Evolutionary conservation across 2,329 filamentous ascomycete species (phyloP).

Genomic region (Fusarium piperis): DNA sequence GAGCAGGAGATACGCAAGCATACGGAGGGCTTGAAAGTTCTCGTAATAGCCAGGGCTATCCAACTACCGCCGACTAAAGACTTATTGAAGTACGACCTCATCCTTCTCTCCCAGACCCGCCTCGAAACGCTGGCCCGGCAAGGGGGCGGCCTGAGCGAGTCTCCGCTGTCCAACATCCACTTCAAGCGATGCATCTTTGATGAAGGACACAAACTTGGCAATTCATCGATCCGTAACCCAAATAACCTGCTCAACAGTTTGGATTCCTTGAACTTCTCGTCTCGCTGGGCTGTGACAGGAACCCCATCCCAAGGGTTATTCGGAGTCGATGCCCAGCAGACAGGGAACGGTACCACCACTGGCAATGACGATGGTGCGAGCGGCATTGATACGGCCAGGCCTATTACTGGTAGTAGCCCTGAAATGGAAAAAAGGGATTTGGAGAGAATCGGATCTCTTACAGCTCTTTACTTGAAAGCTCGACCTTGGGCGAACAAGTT

Average conservation of each 20-base stretch:
- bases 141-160: conserved; percentile 51
- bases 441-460: conserved; percentile 71
- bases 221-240: conserved; percentile 63
- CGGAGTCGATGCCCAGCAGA: conserved; percentile 60
- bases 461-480: conserved; percentile 77
- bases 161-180: conserved; percentile 75
- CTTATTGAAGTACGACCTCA: conserved; percentile 75
- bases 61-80: conserved; percentile 65
- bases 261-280: conserved; percentile 69
- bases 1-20: conserved; percentile 82
- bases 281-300: conserved; percentile 89
- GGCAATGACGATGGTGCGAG: background rate
- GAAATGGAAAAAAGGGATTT: conserved; percentile 71
- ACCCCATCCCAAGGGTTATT: conserved; percentile 88
- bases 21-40: conserved; percentile 70
- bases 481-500: conserved; percentile 79
- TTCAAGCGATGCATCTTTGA: conserved; percentile 93
- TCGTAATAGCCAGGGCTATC: conserved; percentile 67
- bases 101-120: conserved; percentile 78
- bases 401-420: conserved; percentile 7
- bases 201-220: conserved; percentile 87
- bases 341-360: background rate
- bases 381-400: background rate
- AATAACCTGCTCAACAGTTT: conserved; percentile 65
- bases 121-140: conserved; percentile 70